Percentiles rank a stretch among this genome's conserved stretches.
Conservation (phyloP, 805 yeast genomes). For the Metschnikowia aberdeeniae region DNA sequence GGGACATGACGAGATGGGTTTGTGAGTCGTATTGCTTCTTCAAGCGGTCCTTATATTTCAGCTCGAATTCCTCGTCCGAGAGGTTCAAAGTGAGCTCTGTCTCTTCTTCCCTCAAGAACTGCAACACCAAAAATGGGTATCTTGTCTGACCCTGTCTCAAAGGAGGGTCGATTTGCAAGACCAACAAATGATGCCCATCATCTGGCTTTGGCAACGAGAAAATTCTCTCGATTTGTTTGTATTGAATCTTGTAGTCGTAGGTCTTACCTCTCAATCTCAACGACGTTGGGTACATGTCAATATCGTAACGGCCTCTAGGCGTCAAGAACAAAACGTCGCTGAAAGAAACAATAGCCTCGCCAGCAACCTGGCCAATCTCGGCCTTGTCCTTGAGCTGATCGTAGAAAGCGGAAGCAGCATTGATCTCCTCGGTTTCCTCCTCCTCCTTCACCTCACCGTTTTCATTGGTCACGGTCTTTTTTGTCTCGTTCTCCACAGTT, state of each 20-base stretch:
- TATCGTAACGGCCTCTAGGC: constrained; percentile 97
- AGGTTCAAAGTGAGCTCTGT: constrained; percentile 85
- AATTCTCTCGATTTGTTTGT: constrained; percentile 82
- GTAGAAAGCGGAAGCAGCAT: constrained; percentile 81
- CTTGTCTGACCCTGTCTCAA: constrained; percentile 97
- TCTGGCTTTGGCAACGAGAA: constrained; percentile 93
- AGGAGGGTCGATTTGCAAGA: constrained; percentile 94
- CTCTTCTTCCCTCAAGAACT: constrained; percentile 86
- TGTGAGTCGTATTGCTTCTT: constrained; percentile 75
- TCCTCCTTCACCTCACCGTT: constrained; percentile 30
- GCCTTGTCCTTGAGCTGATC: constrained; percentile 91
- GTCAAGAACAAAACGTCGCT: constrained; percentile 88
- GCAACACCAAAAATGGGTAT: constrained; percentile 87
- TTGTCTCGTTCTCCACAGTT: constrained; percentile 51
- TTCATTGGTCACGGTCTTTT: constrained; percentile 24
- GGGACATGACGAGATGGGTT: constrained; percentile 82
- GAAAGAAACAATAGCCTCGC: constrained; percentile 92
- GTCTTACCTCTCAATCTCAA: constrained; percentile 95
- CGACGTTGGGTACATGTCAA: constrained; percentile 84
- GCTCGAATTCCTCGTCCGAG: constrained; percentile 74
- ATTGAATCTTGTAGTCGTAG: constrained; percentile 92
- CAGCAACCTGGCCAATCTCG: constrained; percentile 89
- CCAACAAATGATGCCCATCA: constrained; percentile 81
- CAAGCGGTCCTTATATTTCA: constrained; percentile 69
- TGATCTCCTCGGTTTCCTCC: constrained; percentile 44